Base-by-base conservation (phyloP, 768 basidiomycete species). In the Coprinopsis sp. region DNA sequence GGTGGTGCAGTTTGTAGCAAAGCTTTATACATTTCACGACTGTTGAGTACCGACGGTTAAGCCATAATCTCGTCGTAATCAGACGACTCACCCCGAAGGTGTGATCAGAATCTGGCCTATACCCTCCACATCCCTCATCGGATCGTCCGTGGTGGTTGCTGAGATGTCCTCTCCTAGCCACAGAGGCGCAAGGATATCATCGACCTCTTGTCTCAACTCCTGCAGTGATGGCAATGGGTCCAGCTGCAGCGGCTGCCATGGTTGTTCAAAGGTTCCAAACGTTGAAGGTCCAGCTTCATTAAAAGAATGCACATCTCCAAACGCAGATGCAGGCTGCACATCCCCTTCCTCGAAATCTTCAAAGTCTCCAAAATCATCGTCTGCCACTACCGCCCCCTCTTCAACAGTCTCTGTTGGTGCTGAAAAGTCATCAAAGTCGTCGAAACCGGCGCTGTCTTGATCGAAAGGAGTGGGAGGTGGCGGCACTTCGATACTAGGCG, bases 281-380 rank as follows among this genome's bases (percentile, higher is more conserved):
- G 62, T 63, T 34, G 71, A 75, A 23, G 74, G 67, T 3, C 68
- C 75, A 34, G 73, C 64, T 57, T 67, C 62, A 37, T 58, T 65
- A 28, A 64, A 36, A 25, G 51, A 45, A 13, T 50, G 41, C 8
- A 36, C 25, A 38, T 37, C 33, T 11, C 23, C 23, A 25, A 49
- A 49, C 12, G 41, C 19, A 6, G 40, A 36, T 23, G 27, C 40
- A 2, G 51, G 25, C 22, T 38, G 23, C 13, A 44, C 33, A 4
- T 29, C 24, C 7, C 29, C 44, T 37, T 51, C 87, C 55, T 81
- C 88, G 63, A 91, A 91, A 58, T 92, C 91, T 14, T 84, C 89
- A 64, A 91, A 91, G 54, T 91, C 89, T 40, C 82, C 87, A 64
- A 90, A 90, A 49, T 90, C 87, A 54, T 90, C 91, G 37, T 87